Percentiles rank a stretch among this genome's conserved stretches.
These are phyloP conservation scores for Globisporangium ultimum DNA, from an alignment of 352 stramenopile species.

Conservation along the genomic window DNA sequence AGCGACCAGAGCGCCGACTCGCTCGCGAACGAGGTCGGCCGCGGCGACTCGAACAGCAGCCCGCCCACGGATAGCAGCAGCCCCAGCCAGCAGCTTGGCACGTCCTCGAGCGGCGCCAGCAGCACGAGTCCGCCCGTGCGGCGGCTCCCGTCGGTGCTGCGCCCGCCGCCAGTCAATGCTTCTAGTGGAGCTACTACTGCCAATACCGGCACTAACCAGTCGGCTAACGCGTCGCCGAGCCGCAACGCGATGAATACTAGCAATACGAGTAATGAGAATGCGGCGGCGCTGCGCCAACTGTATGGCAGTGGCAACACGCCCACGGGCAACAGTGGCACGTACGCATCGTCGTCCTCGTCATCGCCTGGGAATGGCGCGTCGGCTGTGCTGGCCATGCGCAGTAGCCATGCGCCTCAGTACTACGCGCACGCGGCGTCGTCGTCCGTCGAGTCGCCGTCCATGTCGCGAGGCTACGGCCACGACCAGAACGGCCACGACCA, in stretches of 20 bases:
- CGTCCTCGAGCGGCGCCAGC: conserved; percentile 16
- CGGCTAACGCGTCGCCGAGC: too few species aligned
- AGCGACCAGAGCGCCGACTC: conserved; percentile 3
- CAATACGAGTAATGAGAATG: background rate
- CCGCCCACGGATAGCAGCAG: background rate
- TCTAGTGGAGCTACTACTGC: too few species aligned
- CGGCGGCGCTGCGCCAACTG: conserved; percentile 5
- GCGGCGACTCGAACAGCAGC: conserved; percentile 8
- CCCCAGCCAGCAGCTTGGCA: conserved; percentile 12
- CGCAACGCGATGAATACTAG: background rate
- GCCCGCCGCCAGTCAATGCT: conserved; percentile 7
- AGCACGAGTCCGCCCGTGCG: conserved; percentile 25
- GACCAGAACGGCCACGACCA: conserved; percentile 5
- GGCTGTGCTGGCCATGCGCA: conserved; percentile 17
- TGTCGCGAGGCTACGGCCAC: conserved; percentile 8
- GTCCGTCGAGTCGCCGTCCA: conserved; percentile 15
- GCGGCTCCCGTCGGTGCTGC: conserved; percentile 36
- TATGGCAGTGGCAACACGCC: conserved; percentile 17
- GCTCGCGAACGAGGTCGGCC: conserved; percentile 4
- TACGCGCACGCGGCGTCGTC: conserved; percentile 13
- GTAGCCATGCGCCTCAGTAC: conserved; percentile 19
- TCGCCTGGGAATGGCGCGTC: conserved; percentile 4
- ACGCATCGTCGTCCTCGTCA: conserved; percentile 2
- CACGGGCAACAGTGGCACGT: conserved; percentile 10
- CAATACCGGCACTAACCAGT: too few species aligned